These are phyloP conservation scores for Trichothecium roseum DNA, from an alignment of 2,329 filamentous ascomycete genomes.

Conservation along the genomic window DNA sequence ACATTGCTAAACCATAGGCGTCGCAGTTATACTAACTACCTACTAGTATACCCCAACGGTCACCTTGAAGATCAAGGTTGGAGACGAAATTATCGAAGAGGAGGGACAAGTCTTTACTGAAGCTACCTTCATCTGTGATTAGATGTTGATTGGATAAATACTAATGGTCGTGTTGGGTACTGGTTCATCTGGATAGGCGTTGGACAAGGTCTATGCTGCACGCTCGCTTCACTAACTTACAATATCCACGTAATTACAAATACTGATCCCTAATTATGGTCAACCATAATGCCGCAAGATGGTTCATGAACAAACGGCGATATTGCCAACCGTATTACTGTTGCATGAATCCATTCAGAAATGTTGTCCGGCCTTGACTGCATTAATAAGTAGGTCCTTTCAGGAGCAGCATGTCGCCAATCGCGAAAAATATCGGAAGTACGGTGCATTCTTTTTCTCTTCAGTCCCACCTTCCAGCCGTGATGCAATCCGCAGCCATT, in stretches of 20 bases:
- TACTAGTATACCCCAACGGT: slow-evolving; percentile 60
- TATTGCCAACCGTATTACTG: too few species aligned
- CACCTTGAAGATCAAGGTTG: slow-evolving; percentile 74
- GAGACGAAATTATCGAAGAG: slow-evolving; percentile 68
- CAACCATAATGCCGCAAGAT: slow-evolving; percentile 1
- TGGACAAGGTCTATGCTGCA: slow-evolving; percentile 16
- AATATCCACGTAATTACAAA: slow-evolving; percentile 11
- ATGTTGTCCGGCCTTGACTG: too few species aligned
- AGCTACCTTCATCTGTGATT: slow-evolving; percentile 86
- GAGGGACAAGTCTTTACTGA: slow-evolving; percentile 74
- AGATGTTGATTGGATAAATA: slow-evolving; percentile 9
- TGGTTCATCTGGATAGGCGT: slow-evolving; percentile 15
- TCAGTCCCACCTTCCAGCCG: too few species aligned
- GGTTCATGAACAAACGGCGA: too few species aligned
- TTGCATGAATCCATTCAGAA: too few species aligned
- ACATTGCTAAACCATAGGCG: not conserved
- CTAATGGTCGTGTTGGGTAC: slow-evolving; percentile 14
- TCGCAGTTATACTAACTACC: slow-evolving; percentile 10
- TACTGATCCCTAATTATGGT: slow-evolving; percentile 1
- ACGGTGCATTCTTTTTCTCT: too few species aligned
- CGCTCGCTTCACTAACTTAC: slow-evolving; percentile 14
- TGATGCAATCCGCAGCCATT: too few species aligned
- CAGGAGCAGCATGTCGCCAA: too few species aligned
- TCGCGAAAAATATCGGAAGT: too few species aligned
- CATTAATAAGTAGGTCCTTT: too few species aligned